Evolutionary conservation across 495 filamentous ascomycete species (phyloP), one percentile per base, ranked within the genome.

Genomic region (Trichoderma asperelloides): DNA sequence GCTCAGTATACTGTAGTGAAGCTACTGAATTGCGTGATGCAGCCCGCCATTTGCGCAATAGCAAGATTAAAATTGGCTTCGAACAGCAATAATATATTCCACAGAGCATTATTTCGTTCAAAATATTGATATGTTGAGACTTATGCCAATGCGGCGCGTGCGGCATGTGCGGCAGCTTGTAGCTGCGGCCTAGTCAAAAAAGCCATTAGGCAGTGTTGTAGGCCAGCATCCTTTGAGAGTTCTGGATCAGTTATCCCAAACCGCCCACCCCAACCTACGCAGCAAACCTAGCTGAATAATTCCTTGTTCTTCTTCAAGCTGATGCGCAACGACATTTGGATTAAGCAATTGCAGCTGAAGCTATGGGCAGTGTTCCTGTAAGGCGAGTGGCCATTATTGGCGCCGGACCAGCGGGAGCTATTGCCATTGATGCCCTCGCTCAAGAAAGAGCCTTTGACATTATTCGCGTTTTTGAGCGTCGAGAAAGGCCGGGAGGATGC

Each of bases 351-450:
- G 12, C 45, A 11, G 11, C 23, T 43, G 1, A 43, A n/a, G 16
- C 13, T 16, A 67, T 74, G 63, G 11, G 68, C 73, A 75, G 73
- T 25, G 68, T 57, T n/a, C 69, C 70, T 8, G 70, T 80, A 30
- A 85, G 83, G 71, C 77, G 80, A 25, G 79, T 87, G 13, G 86
- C 85, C 23, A 78, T 88, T 5, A 86, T 88, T 67, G 85, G 86
- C 12, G 78, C 83, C 1, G 85, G 86, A 3, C 86, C 85, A 12
- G 77, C 84, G 0, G 85, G 85, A 12, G 85, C 84, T 64, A 87
- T 87, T 71, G 73, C 85, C 0, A 76, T 86, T 3, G 83, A 87
- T 77, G 84, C 85, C 0, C 71, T 88, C 45, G 78, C 78, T 25
- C 78, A 85, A 68, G 86, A 88, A 69, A 76, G 82, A 65, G 70